These are phyloP conservation scores for Chloranthus sessilifolius DNA, from an alignment of 164 flowering plant genomes.

Conservation along the genomic window DNA sequence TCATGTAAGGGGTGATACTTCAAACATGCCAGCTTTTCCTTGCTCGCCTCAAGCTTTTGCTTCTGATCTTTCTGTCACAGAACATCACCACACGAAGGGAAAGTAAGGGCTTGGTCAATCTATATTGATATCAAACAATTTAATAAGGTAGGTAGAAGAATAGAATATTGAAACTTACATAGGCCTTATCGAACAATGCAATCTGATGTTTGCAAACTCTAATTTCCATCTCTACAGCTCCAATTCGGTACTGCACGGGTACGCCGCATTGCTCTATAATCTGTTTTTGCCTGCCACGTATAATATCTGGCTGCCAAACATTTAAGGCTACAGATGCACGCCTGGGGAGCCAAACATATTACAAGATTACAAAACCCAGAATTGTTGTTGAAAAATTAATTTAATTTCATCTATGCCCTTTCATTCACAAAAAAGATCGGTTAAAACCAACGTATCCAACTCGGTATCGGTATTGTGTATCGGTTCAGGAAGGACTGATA, in stretches of 20 bases:
- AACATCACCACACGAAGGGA: constrained; percentile 5
- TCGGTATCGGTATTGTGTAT: too few relatives aligned
- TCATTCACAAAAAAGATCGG: neutral
- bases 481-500: too few relatives aligned
- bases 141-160: neutral
- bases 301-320: constrained; percentile 91
- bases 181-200: constrained; percentile 30
- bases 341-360: constrained; percentile 30
- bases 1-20: constrained; percentile 68
- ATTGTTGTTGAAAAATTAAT: neutral
- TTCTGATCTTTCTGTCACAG: constrained; percentile 44
- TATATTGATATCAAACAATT: neutral
- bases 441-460: neutral
- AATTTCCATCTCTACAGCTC: constrained; percentile 69
- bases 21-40: constrained; percentile 44
- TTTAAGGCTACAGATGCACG: constrained; percentile 81
- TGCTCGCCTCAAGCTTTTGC: constrained; percentile 44
- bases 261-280: constrained; percentile 65
- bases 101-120: too few relatives aligned
- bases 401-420: neutral
- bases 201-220: constrained; percentile 66
- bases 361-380: neutral
- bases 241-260: constrained; percentile 50
- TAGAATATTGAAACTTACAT: constrained; percentile 39
- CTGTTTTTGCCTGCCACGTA: constrained; percentile 61